phyloP scores from a whole-genome alignment of 2,329 filamentous ascomycete genomes.

The Fusarium denticulatum region DNA sequence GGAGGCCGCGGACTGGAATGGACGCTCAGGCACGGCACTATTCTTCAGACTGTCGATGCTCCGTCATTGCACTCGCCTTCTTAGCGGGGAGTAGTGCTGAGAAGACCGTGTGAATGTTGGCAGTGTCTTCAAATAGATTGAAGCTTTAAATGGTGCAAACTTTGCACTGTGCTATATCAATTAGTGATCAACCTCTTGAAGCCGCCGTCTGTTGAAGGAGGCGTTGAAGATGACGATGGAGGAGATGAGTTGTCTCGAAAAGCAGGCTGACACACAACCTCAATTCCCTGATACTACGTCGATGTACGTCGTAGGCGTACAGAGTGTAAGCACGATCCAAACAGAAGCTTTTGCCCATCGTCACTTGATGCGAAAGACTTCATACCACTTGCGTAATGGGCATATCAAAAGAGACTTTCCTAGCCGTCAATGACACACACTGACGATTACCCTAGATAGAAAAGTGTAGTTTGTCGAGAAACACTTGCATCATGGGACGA shows the following conservation, averaged over 20 bases:
- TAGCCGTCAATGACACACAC: conserved; percentile 10
- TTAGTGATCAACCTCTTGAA: background rate
- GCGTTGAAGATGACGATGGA: background rate
- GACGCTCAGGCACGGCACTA: conserved; percentile 6
- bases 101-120: conserved; percentile 9
- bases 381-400: conserved; percentile 29
- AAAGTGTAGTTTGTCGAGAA: background rate
- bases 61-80: background rate
- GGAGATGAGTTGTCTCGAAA: conserved; percentile 10
- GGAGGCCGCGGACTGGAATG: conserved; percentile 20
- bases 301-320: background rate
- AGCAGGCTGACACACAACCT: conserved; percentile 19
- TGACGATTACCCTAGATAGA: conserved; percentile 27
- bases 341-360: background rate
- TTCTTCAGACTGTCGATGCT: background rate
- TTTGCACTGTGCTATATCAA: conserved; percentile 23
- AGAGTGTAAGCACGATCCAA: conserved; percentile 1
- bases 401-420: conserved; percentile 15
- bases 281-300: conserved; percentile 10
- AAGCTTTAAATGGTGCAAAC: background rate
- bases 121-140: background rate
- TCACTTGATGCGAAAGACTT: conserved; percentile 13
- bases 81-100: conserved; percentile 2
- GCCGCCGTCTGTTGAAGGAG: background rate
- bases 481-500: conserved; percentile 20